Percentiles rank a stretch among this genome's conserved stretches.
phyloP scores from a whole-genome alignment of 192 early-diverging fungal species.

The Coemansia sp. region DNA sequence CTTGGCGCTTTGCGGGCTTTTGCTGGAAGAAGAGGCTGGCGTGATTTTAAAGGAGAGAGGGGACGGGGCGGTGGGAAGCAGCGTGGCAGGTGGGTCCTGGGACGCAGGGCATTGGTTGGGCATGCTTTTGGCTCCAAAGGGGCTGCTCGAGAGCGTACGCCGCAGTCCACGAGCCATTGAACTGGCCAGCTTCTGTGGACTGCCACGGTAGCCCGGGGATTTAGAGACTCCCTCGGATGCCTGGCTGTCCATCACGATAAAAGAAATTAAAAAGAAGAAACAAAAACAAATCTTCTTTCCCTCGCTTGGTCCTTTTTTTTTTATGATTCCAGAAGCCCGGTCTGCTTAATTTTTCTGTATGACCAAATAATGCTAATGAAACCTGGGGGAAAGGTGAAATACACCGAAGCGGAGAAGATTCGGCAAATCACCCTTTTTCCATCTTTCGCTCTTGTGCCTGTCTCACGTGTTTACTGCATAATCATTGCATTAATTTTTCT shows the following conservation, averaged over 20 bases:
- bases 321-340: too few relatives aligned
- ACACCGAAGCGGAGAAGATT: too few relatives aligned
- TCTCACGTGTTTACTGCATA: not conserved
- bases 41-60: constrained; percentile 6
- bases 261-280: not conserved
- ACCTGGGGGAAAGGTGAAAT: too few relatives aligned
- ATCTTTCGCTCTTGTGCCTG: not conserved
- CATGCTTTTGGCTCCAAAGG: not conserved
- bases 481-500: not conserved
- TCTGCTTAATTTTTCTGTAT: too few relatives aligned
- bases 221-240: not conserved
- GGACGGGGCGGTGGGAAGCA: not conserved
- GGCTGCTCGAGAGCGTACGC: not conserved
- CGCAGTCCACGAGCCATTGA: constrained; percentile 2
- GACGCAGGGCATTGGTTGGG: not conserved
- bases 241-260: not conserved
- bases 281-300: not conserved
- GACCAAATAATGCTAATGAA: too few relatives aligned
- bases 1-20: not conserved
- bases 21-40: constrained; percentile 1
- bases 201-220: not conserved
- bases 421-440: too few relatives aligned
- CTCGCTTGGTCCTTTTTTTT: too few relatives aligned
- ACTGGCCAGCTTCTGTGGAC: not conserved
- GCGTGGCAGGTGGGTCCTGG: not conserved